Percentiles rank a stretch among this genome's conserved stretches.
These are phyloP conservation scores for Sedum album DNA, from an alignment of 164 flowering plant genomes.

Conservation along the genomic window DNA sequence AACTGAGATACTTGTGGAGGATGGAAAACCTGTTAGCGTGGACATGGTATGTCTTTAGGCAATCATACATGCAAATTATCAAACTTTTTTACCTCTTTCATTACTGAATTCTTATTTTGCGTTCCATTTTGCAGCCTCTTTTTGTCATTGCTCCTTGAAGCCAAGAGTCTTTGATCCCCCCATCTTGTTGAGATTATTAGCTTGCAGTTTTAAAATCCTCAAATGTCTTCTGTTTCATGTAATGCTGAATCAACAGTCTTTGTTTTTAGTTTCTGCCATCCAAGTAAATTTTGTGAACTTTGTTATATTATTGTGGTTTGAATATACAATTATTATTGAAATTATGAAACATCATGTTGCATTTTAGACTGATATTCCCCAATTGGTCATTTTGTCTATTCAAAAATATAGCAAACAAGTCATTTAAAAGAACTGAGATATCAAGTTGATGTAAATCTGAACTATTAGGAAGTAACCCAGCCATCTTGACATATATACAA, in stretches of 20 bases:
- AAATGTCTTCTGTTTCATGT: not conserved
- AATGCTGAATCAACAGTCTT: not conserved
- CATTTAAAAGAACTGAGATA: not conserved
- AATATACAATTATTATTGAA: not conserved
- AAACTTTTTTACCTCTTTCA: no score
- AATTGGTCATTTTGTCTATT: no score
- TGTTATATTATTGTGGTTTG: not conserved
- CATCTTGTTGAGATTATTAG: not conserved
- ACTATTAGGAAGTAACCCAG: not conserved
- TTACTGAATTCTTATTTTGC: not conserved
- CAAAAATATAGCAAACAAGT: not conserved
- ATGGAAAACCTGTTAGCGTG: no score
- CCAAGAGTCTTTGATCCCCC: not conserved
- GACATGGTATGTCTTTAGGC: constrained; percentile 27
- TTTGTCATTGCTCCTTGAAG: constrained; percentile 42
- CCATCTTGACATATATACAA: not conserved
- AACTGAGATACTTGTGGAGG: constrained; percentile 38
- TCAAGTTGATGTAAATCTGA: not conserved
- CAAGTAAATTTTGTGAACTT: not conserved
- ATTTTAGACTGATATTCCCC: not conserved
- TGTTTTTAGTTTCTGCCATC: not conserved
- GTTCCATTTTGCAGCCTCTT: constrained; percentile 38
- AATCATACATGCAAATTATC: not conserved
- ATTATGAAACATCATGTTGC: not conserved
- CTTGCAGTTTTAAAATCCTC: not conserved